Base-by-base conservation (phyloP, 2,329 filamentous ascomycete genomes). In the Chrysoporthe puriensis region DNA sequence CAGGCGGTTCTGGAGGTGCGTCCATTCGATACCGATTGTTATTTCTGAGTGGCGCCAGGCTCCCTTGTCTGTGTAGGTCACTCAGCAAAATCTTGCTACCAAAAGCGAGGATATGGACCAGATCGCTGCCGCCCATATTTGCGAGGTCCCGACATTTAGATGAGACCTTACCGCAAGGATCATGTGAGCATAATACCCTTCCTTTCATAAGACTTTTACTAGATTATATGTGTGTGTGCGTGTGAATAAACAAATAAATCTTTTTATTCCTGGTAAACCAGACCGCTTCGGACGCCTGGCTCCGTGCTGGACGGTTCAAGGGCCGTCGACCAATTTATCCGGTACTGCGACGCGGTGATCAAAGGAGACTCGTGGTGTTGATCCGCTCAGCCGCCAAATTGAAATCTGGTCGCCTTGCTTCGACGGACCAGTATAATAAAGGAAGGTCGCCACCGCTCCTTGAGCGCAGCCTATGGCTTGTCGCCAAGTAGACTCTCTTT, bases 271-370 rank as follows among this genome's bases (percentile, higher is more conserved):
- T 5, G 16, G 14, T 21, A 42, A 21, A 21, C 1, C 16, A 58
- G 34, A 26, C 58, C 11, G 43, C 26, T 40, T 68, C 62, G 63
- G 66, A 58, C 40, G 43, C 21, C 32, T 70, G 58, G 44, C 43
- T 66, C 63, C 66, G 66, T 26, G 54, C 18, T 40, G 32, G 54
- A 40, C 32, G 32, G 34, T 21, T 40, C 32, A 57, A 32, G 7
- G 11, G 1, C 61, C 21, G 21, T 21, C 52, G n/a, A 34, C 36
- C 60, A 67, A 67, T 67, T 67, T 67, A 67, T 43, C 66, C 66
- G 62, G 56, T 11, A 67, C 62, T 43, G 26, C 26, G 44, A 57
- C 40, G 7, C 64, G 44, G 58, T 26, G 50, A 26, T 40, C 36
- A 40, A 7, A 40, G 36, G 36, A 9, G 36, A 54, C 26, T 14